Evolutionary conservation across 495 filamentous ascomycete genomes (phyloP).

Genomic region (Geopyxis carbonaria): DNA sequence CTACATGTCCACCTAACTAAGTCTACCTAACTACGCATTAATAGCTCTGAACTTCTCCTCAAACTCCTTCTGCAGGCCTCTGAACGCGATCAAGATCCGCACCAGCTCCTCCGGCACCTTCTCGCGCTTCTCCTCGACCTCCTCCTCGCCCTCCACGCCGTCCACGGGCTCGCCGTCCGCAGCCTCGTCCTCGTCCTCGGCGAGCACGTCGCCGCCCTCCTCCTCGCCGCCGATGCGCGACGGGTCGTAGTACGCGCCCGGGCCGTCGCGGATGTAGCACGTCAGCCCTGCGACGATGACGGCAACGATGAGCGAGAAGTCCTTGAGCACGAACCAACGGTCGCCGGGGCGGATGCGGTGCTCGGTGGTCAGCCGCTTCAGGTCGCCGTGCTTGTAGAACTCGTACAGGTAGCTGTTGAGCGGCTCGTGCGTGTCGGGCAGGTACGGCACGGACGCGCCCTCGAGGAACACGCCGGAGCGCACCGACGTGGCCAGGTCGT

Average conservation of each 20-base stretch:
- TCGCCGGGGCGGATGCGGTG: slow-evolving; percentile 47
- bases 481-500: slow-evolving; percentile 44
- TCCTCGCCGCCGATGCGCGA: slow-evolving; percentile 28
- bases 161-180: slow-evolving; percentile 25
- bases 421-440: slow-evolving; percentile 40
- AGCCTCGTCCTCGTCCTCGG: slow-evolving; percentile 17
- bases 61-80: slow-evolving; percentile 40
- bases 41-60: slow-evolving; percentile 49
- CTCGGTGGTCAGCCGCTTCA: slow-evolving; percentile 35
- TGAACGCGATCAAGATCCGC: slow-evolving; percentile 36
- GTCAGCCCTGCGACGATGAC: slow-evolving; percentile 44
- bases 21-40: slow-evolving; percentile 27
- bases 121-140: slow-evolving; percentile 9
- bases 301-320: slow-evolving; percentile 52
- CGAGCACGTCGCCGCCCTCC: slow-evolving; percentile 25
- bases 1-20: background rate
- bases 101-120: slow-evolving; percentile 22
- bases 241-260: slow-evolving; percentile 28
- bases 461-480: slow-evolving; percentile 55
- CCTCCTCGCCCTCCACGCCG: slow-evolving; percentile 11
- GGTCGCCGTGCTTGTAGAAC: slow-evolving; percentile 55
- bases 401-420: slow-evolving; percentile 59
- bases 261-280: slow-evolving; percentile 33
- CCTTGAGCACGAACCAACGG: slow-evolving; percentile 44
- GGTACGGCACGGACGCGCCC: slow-evolving; percentile 48